Percentiles rank a stretch among this genome's conserved stretches.
Evolutionary conservation across 2,329 filamentous ascomycete genomes (phyloP).

Genomic region (Spiromastix sp.): DNA sequence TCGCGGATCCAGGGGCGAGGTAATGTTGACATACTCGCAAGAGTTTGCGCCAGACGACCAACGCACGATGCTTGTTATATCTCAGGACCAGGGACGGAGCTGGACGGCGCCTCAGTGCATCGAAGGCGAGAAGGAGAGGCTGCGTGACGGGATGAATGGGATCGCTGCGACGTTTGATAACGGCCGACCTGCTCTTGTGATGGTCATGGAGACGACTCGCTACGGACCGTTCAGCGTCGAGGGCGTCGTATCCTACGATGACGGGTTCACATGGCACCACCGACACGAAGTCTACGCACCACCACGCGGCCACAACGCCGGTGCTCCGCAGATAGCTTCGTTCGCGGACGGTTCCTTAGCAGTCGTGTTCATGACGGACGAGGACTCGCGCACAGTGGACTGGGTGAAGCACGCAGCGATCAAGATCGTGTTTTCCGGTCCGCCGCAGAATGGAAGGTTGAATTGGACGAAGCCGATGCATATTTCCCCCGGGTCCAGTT

Average conservation of each 20-base stretch:
- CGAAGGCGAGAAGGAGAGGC: constrained; percentile 19
- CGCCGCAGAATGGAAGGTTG: constrained; percentile 23
- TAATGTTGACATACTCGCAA: constrained; percentile 38
- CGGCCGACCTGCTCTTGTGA: constrained; percentile 30
- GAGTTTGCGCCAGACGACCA: constrained; percentile 39
- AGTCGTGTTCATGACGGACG: constrained; percentile 39
- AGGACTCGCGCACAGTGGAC: constrained; percentile 25
- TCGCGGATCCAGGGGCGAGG: constrained; percentile 23
- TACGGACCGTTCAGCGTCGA: constrained; percentile 34
- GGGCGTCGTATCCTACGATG: constrained; percentile 37
- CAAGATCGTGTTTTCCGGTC: constrained; percentile 31
- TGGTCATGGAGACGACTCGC: constrained; percentile 39
- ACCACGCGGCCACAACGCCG: constrained; percentile 30
- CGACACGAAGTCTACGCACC: constrained; percentile 34
- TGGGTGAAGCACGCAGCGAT: constrained; percentile 34
- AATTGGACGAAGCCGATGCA: constrained; percentile 23
- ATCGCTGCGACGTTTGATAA: constrained; percentile 26
- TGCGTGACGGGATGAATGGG: constrained; percentile 38
- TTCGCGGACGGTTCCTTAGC: constrained; percentile 31
- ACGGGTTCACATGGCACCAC: constrained; percentile 30
- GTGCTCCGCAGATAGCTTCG: constrained; percentile 36
- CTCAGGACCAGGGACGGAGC: constrained; percentile 31
- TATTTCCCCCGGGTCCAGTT: constrained; percentile 22
- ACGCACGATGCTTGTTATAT: constrained; percentile 40
- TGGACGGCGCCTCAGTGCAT: constrained; percentile 36